Evolutionary conservation across 2,329 filamentous ascomycete species (phyloP), one percentile per base, ranked within the genome.

Genomic region (Penicillium sumatraense): DNA sequence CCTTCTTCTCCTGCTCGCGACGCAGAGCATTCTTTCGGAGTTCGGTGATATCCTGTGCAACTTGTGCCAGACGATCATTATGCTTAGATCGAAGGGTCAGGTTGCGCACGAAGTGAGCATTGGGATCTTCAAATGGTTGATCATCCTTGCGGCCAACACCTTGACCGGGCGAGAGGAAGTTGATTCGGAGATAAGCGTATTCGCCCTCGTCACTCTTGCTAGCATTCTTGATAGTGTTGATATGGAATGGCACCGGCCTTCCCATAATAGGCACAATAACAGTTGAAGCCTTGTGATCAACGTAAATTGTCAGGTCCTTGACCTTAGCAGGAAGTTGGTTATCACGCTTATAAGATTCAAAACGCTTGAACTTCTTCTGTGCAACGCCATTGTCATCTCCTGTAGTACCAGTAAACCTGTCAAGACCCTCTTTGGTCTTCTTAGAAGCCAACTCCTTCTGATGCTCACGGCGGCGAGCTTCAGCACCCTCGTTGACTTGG

Each of bases 291-390:
- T 96, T 98, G 64, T 86, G 83, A 70, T 99, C 95, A 13, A 98
- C 91, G 20, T 96, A 84, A 58, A 99, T 91, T 59, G 90, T 88
- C 53, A 98, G 81, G 66, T 96, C 93, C 72, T 89, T 89, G 62
- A 96, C 87, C 68, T 87, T 88, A 13, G 83, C 71, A 1, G 95
- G 95, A 51, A 99, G 86, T 74, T 98, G 93, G 66, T 96, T 96
- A 73, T 98, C 95, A 57, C 93, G 87, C 81, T 98, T 99, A 80
- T 99, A 99, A 0, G 95, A 99, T 75, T 99, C 95, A 70, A 98
- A 99, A 53, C 92, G 90, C 80, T 98, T 98, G 82, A 99, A 98
- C 78, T 93, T 96, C 82, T 98, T 98, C 73, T 96, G 89, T 63
- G 95, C 89, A n/a, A 88, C 87, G 29, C 93, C 95, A 68, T 96